Conservation (phyloP, 1,139 yeast species). For the Nakaseomyces sp. region DNA sequence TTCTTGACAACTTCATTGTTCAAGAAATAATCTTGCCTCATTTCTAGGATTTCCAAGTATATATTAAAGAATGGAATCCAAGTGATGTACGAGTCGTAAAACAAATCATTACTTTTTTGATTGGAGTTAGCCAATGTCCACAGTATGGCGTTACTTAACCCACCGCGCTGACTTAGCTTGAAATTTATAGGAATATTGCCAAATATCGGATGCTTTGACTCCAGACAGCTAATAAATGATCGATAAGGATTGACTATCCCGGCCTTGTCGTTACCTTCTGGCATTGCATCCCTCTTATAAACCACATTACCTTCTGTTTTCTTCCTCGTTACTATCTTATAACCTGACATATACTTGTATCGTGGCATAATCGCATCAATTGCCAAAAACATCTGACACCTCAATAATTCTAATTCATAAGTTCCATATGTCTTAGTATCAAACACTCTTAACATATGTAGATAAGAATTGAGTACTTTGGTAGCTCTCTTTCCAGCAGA, state of each 20-base stretch:
- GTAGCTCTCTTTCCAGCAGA: slow-evolving; percentile 19
- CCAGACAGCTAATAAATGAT: slow-evolving; percentile 24
- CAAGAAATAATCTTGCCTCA: slow-evolving; percentile 23
- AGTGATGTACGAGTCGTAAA: slow-evolving; percentile 16
- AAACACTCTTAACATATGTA: slow-evolving; percentile 15
- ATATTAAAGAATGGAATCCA: slow-evolving; percentile 25
- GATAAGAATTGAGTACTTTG: slow-evolving; percentile 15
- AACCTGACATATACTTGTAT: slow-evolving; percentile 1
- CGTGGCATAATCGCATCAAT: slow-evolving; percentile 17
- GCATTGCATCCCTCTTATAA: slow-evolving; percentile 6
- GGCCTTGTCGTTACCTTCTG: slow-evolving; percentile 4
- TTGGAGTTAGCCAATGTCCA: slow-evolving; percentile 25
- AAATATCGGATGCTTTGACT: slow-evolving; percentile 15
- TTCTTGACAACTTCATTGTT: slow-evolving; percentile 12
- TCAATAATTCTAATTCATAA: slow-evolving; percentile 23
- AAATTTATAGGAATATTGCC: slow-evolving; percentile 18
- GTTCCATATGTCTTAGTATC: slow-evolving; percentile 12
- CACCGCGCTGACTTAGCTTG: slow-evolving; percentile 19
- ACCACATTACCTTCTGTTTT: slow-evolving; percentile 8
- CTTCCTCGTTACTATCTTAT: slow-evolving; percentile 9
- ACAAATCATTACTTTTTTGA: slow-evolving; percentile 13
- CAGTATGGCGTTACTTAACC: slow-evolving; percentile 21
- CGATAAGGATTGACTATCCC: slow-evolving; percentile 15
- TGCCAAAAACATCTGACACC: slow-evolving; percentile 28
- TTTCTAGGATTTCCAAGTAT: slow-evolving; percentile 18